Base-by-base conservation (phyloP, 495 filamentous ascomycete genomes). In the Cladorrhinum samala region DNA sequence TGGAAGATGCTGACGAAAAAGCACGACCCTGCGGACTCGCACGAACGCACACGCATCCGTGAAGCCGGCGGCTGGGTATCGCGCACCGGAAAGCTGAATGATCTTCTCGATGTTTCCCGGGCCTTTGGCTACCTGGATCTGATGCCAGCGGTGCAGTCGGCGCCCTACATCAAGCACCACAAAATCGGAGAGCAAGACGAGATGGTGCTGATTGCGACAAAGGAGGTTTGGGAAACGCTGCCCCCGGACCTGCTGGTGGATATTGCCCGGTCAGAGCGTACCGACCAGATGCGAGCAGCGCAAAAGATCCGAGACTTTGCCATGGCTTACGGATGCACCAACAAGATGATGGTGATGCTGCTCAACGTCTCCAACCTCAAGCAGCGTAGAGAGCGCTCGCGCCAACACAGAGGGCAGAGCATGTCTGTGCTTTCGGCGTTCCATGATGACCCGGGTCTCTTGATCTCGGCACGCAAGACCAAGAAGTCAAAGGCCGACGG, bases 311-410 rank as follows among this genome's bases (percentile, higher is more conserved):
- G 93, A 25, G 93, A 99, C 73, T 73, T 99, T 36, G 94, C 93
- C 20, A 94, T 99, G 55, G 88, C 92, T 2, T 97, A 95, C 64
- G 94, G 93, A 17, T 86, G 91, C 25, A 88, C 79, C 6, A 85
- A 84, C 58, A 99, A 97, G 73, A 86, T 99, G 58, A 97, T 96
- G 93, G 89, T 99, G 1, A 95, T 96, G 90, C 87, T 97, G 67
- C 81, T 99, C 46, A 89, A 90, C 21, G 86, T 99, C 39, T 85
- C 86, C 49, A 89, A 96, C 63, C 71, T 97, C 41, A 91, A 91
- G 70, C 88, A 86, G 61, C 80, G 88, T 45, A 74, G 73, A 45
- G 86, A 91, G 54, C 79, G 84, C 53, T 83, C 80, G 21, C 82
- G 87, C 24, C 77, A 72, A 44, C 69, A 82, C 63, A 75, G 87